Conservation (phyloP, 495 filamentous ascomycete genomes). For the Aspergillus bertholletiae region DNA sequence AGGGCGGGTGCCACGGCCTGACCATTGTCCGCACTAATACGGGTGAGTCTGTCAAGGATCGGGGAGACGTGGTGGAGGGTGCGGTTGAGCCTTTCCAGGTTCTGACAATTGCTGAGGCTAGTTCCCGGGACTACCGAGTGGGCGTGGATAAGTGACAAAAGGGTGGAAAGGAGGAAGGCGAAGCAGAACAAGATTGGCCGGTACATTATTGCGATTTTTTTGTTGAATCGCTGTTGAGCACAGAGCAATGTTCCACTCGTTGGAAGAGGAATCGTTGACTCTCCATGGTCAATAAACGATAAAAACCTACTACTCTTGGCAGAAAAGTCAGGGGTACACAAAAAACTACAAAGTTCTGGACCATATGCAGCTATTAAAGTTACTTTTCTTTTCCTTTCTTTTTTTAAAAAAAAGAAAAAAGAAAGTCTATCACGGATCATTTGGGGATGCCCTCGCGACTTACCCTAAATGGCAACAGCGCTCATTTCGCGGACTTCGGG, state of each 20-base stretch:
- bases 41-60: background rate
- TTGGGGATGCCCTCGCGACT: no score
- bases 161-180: background rate
- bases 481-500: background rate
- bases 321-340: no score
- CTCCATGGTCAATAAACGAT: background rate
- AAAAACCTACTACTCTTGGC: no score
- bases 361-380: no score
- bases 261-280: background rate
- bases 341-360: no score
- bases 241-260: background rate
- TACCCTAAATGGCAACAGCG: no score
- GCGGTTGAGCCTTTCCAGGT: background rate
- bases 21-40: background rate
- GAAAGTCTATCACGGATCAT: no score
- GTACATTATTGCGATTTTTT: background rate
- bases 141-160: background rate
- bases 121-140: background rate
- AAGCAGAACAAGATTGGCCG: background rate
- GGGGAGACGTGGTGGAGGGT: slow-evolving; percentile 1
- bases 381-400: no score
- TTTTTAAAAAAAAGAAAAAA: no score
- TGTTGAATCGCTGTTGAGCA: no score
- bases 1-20: background rate
- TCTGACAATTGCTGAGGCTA: background rate